phyloP scores from a whole-genome alignment of 2,329 filamentous ascomycete genomes.

The Aureobasidium zeae region DNA sequence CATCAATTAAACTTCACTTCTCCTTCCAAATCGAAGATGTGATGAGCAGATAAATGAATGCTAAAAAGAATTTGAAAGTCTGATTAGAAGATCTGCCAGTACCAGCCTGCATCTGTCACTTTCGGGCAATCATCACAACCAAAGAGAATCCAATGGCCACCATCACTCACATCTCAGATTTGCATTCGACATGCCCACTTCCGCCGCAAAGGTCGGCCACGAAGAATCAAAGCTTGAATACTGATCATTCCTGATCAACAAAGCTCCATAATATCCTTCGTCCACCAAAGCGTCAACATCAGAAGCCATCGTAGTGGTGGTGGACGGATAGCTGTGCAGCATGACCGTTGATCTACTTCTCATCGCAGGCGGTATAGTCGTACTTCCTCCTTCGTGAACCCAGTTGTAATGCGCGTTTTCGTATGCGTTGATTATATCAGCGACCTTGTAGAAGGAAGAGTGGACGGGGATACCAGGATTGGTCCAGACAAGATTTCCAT shows the following conservation, averaged over 20 bases:
- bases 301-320: background rate
- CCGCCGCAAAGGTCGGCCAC: background rate
- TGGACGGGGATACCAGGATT: slow-evolving; percentile 20
- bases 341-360: slow-evolving; percentile 19
- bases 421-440: slow-evolving; percentile 22
- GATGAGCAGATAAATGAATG: too few relatives aligned
- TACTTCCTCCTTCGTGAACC: slow-evolving; percentile 16
- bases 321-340: slow-evolving; percentile 16
- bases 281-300: slow-evolving; percentile 5
- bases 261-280: background rate
- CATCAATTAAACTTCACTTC: too few relatives aligned
- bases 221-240: slow-evolving; percentile 5
- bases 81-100: too few relatives aligned
- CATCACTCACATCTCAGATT: background rate
- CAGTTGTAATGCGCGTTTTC: slow-evolving; percentile 18
- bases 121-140: too few relatives aligned
- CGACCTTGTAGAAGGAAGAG: slow-evolving; percentile 18
- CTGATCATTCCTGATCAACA: slow-evolving; percentile 4
- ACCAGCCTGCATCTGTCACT: too few relatives aligned
- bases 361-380: slow-evolving; percentile 10
- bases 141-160: background rate
- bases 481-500: slow-evolving; percentile 20
- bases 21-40: too few relatives aligned
- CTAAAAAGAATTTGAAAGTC: background rate
- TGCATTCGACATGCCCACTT: slow-evolving; percentile 3